Evolutionary conservation across 306 rosid genomes (phyloP).

Genomic region (Gastrolobium villosum): DNA sequence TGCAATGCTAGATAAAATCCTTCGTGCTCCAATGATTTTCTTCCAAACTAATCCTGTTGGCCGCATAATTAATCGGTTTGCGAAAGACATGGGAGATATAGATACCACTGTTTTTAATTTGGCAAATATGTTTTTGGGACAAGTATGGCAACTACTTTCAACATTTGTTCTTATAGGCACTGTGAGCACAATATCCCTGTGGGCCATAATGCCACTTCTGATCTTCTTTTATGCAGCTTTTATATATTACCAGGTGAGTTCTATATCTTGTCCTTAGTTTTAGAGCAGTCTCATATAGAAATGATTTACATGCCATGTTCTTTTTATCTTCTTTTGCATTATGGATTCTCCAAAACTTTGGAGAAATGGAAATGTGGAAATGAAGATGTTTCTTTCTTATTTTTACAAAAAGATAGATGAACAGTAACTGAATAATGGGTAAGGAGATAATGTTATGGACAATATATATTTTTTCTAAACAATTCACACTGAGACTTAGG

Average conservation of each 20-base stretch:
- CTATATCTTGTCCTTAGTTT: conserved; percentile 11
- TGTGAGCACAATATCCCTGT: conserved; percentile 86
- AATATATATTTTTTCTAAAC: too few species aligned
- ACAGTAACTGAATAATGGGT: not conserved
- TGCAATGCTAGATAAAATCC: conserved; percentile 62
- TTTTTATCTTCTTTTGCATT: not conserved
- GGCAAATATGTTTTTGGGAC: conserved; percentile 66
- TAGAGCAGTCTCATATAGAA: not conserved
- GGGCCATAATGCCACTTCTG: conserved; percentile 92
- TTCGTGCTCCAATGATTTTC: conserved; percentile 87
- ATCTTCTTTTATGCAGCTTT: conserved; percentile 81
- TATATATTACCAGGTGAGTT: conserved; percentile 80
- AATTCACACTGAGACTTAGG: not conserved
- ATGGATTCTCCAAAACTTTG: conserved; percentile 2
- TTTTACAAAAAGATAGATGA: not conserved
- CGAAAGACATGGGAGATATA: conserved; percentile 83
- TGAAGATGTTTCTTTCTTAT: not conserved
- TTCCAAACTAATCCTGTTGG: conserved; percentile 94
- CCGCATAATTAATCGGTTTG: conserved; percentile 88
- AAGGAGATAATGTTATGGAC: not conserved
- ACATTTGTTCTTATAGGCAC: conserved; percentile 85
- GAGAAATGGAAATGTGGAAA: not conserved
- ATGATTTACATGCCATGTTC: not conserved
- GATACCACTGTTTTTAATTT: conserved; percentile 68
- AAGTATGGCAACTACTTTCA: conserved; percentile 85